These are phyloP conservation scores for Botryotinia convoluta DNA, from an alignment of 2,329 filamentous ascomycete genomes.

Conservation along the genomic window DNA sequence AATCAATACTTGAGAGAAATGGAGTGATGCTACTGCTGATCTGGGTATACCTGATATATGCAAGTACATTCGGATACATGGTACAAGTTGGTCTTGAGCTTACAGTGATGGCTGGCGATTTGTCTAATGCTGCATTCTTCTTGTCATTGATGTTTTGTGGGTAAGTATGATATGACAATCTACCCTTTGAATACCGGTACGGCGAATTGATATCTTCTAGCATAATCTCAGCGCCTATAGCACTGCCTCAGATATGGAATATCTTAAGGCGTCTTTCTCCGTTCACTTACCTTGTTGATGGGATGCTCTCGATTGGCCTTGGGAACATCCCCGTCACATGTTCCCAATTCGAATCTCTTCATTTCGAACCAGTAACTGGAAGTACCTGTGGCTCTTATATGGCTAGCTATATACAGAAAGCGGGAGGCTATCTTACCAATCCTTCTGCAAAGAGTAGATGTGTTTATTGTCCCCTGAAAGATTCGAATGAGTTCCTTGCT, in stretches of 20 bases:
- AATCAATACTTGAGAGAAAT: slow-evolving; percentile 64
- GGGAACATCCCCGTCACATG: slow-evolving; percentile 66
- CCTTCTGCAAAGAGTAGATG: slow-evolving; percentile 56
- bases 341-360: slow-evolving; percentile 51
- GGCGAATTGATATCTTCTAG: slow-evolving; percentile 39
- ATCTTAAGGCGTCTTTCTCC: slow-evolving; percentile 83
- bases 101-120: slow-evolving; percentile 71
- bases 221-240: slow-evolving; percentile 63
- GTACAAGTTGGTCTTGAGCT: slow-evolving; percentile 73
- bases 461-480: slow-evolving; percentile 57
- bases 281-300: slow-evolving; percentile 76
- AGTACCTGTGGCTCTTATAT: slow-evolving; percentile 60
- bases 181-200: neutral
- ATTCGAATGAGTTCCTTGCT: slow-evolving; percentile 57
- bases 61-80: slow-evolving; percentile 76
- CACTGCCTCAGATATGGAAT: slow-evolving; percentile 73
- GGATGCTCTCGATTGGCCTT: slow-evolving; percentile 67
- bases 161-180: slow-evolving; percentile 15
- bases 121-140: slow-evolving; percentile 73
- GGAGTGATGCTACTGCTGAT: slow-evolving; percentile 77
- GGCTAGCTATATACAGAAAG: slow-evolving; percentile 46
- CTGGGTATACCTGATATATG: slow-evolving; percentile 73
- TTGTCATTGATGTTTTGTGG: slow-evolving; percentile 69
- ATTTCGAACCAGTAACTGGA: slow-evolving; percentile 44
- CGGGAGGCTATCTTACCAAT: slow-evolving; percentile 51